A percentile compares a stretch with the other conserved stretches of the same genome.
These are phyloP conservation scores for Lindgomyces ingoldianus DNA, from an alignment of 495 filamentous ascomycete genomes.

Conservation along the genomic window DNA sequence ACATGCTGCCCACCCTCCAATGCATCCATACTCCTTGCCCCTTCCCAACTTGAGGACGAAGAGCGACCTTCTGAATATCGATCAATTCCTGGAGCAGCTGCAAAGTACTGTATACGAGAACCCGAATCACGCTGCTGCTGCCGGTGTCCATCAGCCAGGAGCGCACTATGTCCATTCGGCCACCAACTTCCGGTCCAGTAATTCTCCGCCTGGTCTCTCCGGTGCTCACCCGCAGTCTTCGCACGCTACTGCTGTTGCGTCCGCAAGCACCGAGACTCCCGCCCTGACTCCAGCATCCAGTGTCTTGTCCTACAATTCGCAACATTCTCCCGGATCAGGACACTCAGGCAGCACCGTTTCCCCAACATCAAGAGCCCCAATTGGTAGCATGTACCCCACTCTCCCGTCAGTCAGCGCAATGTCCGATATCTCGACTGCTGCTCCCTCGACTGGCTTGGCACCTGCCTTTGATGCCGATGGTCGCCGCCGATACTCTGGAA, in stretches of 20 bases:
- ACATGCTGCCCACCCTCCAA: conserved; percentile 33
- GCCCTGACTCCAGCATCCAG: conserved; percentile 90
- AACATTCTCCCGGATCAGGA: conserved; percentile 76
- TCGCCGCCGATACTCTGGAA: conserved; percentile 83
- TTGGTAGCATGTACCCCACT: conserved; percentile 73
- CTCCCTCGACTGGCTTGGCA: conserved; percentile 75
- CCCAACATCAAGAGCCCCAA: conserved; percentile 46
- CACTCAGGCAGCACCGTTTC: conserved; percentile 61
- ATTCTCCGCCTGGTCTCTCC: conserved; percentile 62
- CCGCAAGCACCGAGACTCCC: conserved; percentile 63
- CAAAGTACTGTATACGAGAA: conserved; percentile 92
- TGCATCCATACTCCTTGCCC: conserved; percentile 76
- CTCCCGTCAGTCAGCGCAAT: conserved; percentile 72
- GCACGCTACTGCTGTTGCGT: conserved; percentile 59
- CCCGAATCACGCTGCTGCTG: conserved; percentile 72
- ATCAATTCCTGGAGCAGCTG: conserved; percentile 92
- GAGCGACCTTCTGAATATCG: conserved; percentile 85
- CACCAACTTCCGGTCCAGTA: conserved; percentile 66
- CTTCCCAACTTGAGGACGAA: conserved; percentile 88
- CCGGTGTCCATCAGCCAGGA: conserved; percentile 69
- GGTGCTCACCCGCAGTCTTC: conserved; percentile 43
- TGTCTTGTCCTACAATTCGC: conserved; percentile 71
- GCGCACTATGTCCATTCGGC: conserved; percentile 61
- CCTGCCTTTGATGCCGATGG: conserved; percentile 77
- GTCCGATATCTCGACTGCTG: conserved; percentile 57